Evolutionary conservation across 257 asterid species (phyloP), one percentile per base, ranked within the genome.

Genomic region (Ilex aquifolium): DNA sequence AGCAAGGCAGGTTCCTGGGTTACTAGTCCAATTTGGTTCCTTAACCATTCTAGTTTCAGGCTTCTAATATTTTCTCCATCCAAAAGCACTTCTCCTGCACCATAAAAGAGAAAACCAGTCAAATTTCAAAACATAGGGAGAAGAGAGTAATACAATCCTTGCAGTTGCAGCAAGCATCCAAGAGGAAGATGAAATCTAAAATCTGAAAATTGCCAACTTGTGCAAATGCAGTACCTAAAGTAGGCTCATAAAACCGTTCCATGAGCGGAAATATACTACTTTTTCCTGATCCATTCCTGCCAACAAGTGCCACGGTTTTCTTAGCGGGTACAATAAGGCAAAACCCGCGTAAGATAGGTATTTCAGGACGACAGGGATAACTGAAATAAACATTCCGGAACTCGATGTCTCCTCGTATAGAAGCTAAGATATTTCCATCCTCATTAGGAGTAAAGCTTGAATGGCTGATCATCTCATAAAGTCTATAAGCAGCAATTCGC

Each of bases 1-100:
- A 53, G 57, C 57, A 53, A 53, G 57, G 57, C 57, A 21, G 57
- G 57, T 53, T 53, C 57, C 57, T n/a, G 57, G 10, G 57, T 53
- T 5, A 53, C 57, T n/a, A 53, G 15, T 7, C 57, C 57, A 10
- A 53, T 53, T 53, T 53, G 57, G 15, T 14, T 53, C 15, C 57
- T 53, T 53, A 53, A 21, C 57, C 57, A 53, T 53, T 53, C 57
- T 7, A 53, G 57, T 21, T 53, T 53, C 57, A 53, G 57, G 30
- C 15, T 53, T 17, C 15, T 53, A 17, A 53, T 53, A 53, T 53
- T 53, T 17, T 53, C 57, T 53, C 57, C 57, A 53, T 53, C 57
- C 57, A 53, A 53, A 53, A 53, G 57, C 10, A 53, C 57, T 53
- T 53, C 57, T 15, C 57, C 57, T 53, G 31, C 57, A 53, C 10